phyloP scores from a whole-genome alignment of 2,329 filamentous ascomycete species.

The Knufia fluminis region DNA sequence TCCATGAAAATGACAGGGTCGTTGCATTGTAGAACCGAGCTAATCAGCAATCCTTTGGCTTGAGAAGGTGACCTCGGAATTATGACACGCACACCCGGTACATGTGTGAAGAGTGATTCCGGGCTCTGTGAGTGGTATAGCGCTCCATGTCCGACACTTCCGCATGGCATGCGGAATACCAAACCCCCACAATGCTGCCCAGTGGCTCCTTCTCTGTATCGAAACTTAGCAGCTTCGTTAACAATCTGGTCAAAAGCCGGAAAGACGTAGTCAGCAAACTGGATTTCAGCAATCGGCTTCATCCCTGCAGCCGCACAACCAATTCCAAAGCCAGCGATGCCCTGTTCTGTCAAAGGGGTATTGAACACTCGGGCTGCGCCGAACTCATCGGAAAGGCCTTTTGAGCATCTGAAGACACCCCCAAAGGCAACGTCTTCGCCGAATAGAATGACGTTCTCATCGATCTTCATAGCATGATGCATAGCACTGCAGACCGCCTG shows the following conservation, averaged over 20 bases:
- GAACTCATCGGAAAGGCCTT: constrained; percentile 80
- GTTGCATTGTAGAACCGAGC: constrained; percentile 63
- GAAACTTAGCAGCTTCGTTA: constrained; percentile 82
- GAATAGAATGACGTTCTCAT: constrained; percentile 82
- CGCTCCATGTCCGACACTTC: constrained; percentile 79
- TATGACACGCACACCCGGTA: constrained; percentile 76
- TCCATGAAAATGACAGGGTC: constrained; percentile 92
- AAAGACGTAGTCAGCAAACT: constrained; percentile 91
- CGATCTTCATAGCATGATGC: constrained; percentile 67
- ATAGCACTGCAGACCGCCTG: constrained; percentile 89
- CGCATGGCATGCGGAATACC: constrained; percentile 83
- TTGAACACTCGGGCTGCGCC: constrained; percentile 90
- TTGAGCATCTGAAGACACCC: constrained; percentile 89
- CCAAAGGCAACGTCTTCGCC: constrained; percentile 97
- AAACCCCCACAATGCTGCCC: constrained; percentile 66
- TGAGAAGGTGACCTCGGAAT: constrained; percentile 78
- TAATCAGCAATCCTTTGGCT: constrained; percentile 75
- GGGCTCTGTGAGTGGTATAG: constrained; percentile 85
- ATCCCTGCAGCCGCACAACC: constrained; percentile 84
- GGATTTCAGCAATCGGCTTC: constrained; percentile 87
- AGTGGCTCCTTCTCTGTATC: constrained; percentile 61
- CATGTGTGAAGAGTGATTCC: constrained; percentile 77
- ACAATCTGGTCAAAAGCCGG: constrained; percentile 91
- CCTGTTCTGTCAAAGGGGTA: constrained; percentile 87
- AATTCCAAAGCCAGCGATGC: constrained; percentile 87